Percentiles rank a stretch among this genome's conserved stretches.
Conservation (phyloP, 352 stramenopile species). For the Pythium brassicae region DNA sequence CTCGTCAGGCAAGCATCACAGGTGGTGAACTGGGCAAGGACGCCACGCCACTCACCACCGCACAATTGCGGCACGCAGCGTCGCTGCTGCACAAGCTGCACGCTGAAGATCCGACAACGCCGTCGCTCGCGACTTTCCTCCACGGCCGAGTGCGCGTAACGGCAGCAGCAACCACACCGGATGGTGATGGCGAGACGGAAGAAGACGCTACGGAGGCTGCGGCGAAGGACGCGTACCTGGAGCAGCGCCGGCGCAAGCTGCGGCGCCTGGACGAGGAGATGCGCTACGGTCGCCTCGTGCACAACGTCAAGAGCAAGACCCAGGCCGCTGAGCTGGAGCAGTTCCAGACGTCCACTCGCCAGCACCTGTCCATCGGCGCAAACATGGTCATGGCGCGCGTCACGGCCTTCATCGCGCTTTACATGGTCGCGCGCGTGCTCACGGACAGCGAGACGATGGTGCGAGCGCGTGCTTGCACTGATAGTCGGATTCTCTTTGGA, state of each 20-base stretch:
- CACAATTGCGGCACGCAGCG: conserved; percentile 8
- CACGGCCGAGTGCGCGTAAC: conserved; percentile 5
- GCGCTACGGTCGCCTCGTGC: conserved; percentile 68
- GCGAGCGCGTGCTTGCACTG: background rate
- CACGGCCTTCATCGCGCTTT: conserved; percentile 75
- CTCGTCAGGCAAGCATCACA: conserved; percentile 1
- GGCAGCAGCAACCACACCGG: background rate
- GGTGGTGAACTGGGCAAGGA: background rate
- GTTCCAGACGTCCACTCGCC: conserved; percentile 59
- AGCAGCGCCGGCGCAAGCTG: conserved; percentile 51
- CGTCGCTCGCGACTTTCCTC: conserved; percentile 10
- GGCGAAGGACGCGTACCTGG: conserved; percentile 26
- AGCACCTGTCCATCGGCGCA: conserved; percentile 77
- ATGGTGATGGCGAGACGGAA: background rate
- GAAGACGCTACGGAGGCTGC: conserved; percentile 7
- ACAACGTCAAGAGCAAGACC: conserved; percentile 59
- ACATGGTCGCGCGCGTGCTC: conserved; percentile 63
- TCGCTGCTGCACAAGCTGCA: conserved; percentile 6
- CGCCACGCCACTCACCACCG: background rate
- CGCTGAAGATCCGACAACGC: conserved; percentile 1
- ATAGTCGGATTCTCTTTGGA: no score
- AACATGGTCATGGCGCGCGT: conserved; percentile 85
- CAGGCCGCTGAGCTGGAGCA: conserved; percentile 38
- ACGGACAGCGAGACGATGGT: conserved; percentile 79
- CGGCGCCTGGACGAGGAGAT: conserved; percentile 78